Evolutionary conservation across 139 green algal genomes (phyloP).

Genomic region (Limnomonas spitsbergensis): DNA sequence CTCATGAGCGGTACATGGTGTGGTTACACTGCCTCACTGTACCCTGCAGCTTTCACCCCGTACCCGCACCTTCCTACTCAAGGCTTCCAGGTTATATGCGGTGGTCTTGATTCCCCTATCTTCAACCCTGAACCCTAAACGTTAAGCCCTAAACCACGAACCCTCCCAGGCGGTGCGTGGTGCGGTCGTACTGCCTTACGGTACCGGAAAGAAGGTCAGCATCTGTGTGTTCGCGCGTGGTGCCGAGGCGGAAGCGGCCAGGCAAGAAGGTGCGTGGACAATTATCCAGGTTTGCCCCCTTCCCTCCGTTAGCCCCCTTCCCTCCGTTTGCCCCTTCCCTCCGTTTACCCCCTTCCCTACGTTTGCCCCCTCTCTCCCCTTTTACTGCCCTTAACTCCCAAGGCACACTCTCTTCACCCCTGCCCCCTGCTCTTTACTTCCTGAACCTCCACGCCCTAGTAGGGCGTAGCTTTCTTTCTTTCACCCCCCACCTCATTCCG

Average conservation of each 20-base stretch:
- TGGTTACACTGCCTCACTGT: neutral
- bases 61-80: neutral
- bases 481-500: neutral
- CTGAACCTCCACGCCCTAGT: no score
- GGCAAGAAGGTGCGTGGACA: constrained; percentile 12
- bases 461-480: no score
- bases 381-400: no score
- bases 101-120: neutral
- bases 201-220: constrained; percentile 63
- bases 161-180: constrained; percentile 77
- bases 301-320: no score
- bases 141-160: no score
- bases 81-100: neutral
- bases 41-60: neutral
- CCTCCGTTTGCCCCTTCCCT: no score
- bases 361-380: no score
- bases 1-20: neutral
- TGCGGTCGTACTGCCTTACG: constrained; percentile 67
- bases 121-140: neutral
- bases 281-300: neutral
- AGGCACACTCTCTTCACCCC: no score
- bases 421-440: no score
- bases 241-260: constrained; percentile 59
- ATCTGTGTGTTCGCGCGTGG: constrained; percentile 85
- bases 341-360: no score